Evolutionary conservation across 345 rosid species (phyloP).

Genomic region (Euphorbia tirucalli): DNA sequence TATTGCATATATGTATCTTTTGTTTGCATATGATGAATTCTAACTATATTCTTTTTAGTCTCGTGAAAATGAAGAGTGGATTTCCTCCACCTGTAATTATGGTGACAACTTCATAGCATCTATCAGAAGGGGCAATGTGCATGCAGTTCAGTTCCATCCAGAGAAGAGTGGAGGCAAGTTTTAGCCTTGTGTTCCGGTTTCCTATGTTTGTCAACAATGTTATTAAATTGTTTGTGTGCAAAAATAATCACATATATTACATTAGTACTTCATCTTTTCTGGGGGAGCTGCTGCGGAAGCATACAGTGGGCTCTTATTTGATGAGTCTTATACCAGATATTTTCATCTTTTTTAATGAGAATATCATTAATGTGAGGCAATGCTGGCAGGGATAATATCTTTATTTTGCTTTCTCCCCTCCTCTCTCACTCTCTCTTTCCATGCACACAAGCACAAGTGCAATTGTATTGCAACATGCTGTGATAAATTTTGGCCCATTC

Average conservation of each 20-base stretch:
- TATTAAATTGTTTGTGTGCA: not conserved
- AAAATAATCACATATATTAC: not conserved
- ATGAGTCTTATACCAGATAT: not conserved
- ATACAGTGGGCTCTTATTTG: not conserved
- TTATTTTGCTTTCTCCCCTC: not conserved
- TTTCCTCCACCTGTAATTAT: slow-evolving; percentile 83
- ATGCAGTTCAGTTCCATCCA: slow-evolving; percentile 97
- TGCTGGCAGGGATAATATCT: not conserved
- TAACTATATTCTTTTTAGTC: slow-evolving; percentile 43
- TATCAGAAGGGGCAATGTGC: slow-evolving; percentile 87
- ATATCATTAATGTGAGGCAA: not conserved
- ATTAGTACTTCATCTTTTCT: not conserved
- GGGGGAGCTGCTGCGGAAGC: too few species aligned
- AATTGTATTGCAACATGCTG: not conserved
- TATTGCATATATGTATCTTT: not conserved
- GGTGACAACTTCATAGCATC: slow-evolving; percentile 84
- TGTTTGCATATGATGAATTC: slow-evolving; percentile 3
- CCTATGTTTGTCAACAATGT: not conserved
- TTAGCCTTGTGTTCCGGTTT: not conserved
- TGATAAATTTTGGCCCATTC: not conserved
- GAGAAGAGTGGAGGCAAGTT: slow-evolving; percentile 96
- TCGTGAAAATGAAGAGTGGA: slow-evolving; percentile 77
- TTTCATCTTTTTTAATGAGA: not conserved
- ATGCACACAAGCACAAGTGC: not conserved
- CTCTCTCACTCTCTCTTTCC: not conserved